phyloP scores from a whole-genome alignment of 306 rosid species.

The Cucumis hystrix region DNA sequence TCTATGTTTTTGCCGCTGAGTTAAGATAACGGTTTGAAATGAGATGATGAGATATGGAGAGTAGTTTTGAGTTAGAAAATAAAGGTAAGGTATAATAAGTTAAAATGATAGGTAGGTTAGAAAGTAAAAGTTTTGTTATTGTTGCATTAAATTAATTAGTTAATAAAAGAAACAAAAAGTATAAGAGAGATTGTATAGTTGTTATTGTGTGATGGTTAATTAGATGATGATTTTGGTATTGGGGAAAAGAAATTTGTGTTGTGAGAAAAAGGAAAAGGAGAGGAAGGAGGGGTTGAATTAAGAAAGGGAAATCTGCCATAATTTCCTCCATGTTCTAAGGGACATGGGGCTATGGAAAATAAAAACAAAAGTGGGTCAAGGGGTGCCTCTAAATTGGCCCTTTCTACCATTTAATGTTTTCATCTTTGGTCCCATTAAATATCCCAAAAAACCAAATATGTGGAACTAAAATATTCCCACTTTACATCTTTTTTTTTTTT shows the following conservation, averaged over 20 bases:
- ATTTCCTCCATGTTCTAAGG: constrained; percentile 94
- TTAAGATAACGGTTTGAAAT: too few species aligned
- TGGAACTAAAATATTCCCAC: background rate
- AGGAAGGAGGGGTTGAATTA: background rate
- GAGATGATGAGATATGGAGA: too few species aligned
- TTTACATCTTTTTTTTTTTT: background rate
- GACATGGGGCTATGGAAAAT: constrained; percentile 44
- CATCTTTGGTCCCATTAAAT: background rate
- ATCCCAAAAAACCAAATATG: background rate
- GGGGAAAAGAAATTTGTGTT: background rate
- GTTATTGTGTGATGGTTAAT: too few species aligned
- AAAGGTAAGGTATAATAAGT: too few species aligned
- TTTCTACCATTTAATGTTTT: constrained; percentile 7
- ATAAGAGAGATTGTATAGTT: too few species aligned
- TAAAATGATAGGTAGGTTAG: too few species aligned
- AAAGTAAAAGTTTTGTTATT: too few species aligned
- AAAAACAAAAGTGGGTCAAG: constrained; percentile 46
- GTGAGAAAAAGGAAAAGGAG: background rate
- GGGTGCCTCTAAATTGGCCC: constrained; percentile 42
- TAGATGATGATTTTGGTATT: too few species aligned
- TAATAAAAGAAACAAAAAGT: too few species aligned
- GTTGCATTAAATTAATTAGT: too few species aligned
- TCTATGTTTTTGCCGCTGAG: too few species aligned
- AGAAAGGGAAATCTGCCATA: constrained; percentile 42
- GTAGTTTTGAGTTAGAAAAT: too few species aligned